A percentile compares a stretch with the other conserved stretches of the same genome.
Conservation (phyloP, 73 alveolate species). For the Durusdinium trenchii region DNA sequence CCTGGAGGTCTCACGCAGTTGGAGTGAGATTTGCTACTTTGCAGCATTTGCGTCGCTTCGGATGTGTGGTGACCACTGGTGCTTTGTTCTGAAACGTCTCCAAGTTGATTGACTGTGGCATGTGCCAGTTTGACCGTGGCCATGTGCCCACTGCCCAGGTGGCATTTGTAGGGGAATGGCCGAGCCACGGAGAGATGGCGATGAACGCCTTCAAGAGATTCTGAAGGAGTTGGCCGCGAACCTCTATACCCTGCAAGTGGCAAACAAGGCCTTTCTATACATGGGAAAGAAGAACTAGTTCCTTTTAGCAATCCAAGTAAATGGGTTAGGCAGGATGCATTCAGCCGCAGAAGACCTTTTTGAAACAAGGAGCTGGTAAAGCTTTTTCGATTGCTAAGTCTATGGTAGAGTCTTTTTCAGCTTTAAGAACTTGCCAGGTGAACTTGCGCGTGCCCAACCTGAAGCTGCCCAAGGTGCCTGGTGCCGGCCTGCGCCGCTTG, state of each 20-base stretch:
- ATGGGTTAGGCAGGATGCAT: too few species aligned
- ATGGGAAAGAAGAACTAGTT: too few species aligned
- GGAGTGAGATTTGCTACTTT: not conserved
- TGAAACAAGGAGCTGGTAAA: too few species aligned
- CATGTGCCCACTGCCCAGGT: not conserved
- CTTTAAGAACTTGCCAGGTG: not conserved
- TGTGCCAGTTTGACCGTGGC: not conserved
- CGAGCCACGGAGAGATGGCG: conserved; percentile 18
- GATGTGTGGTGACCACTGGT: not conserved
- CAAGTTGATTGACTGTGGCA: not conserved
- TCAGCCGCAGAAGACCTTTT: too few species aligned
- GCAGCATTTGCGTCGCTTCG: not conserved
- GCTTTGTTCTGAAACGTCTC: not conserved
- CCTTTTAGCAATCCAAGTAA: too few species aligned
- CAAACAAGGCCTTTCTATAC: conserved; percentile 56
- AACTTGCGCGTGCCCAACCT: not conserved
- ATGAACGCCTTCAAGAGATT: conserved; percentile 6
- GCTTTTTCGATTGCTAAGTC: too few species aligned
- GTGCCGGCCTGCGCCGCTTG: too few species aligned
- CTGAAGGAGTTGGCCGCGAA: conserved; percentile 3
- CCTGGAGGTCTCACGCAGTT: not conserved
- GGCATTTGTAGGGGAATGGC: not conserved
- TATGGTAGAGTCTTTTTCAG: too few species aligned
- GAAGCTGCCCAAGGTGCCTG: not conserved
- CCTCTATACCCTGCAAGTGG: conserved; percentile 44